These are phyloP conservation scores for Wickerhamomyces alni DNA, from an alignment of 805 yeast species.

Conservation along the genomic window DNA sequence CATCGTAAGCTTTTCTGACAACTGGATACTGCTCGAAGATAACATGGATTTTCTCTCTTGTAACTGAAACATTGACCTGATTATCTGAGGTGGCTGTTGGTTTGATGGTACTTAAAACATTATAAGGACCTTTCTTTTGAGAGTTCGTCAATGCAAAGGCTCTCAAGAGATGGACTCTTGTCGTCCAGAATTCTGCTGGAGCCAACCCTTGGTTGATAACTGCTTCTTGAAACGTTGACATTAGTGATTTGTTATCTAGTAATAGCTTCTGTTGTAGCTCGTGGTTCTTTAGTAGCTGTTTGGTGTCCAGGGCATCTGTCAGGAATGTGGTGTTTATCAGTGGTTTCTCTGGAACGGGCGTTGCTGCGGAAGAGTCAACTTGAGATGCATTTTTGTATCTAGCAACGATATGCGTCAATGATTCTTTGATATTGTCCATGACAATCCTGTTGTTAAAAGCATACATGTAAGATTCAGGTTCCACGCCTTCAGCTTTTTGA, in stretches of 20 bases:
- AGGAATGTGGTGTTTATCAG: slow-evolving; percentile 31
- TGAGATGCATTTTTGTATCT: slow-evolving; percentile 41
- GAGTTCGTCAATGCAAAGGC: slow-evolving; percentile 80
- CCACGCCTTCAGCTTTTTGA: slow-evolving; percentile 29
- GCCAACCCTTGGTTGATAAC: slow-evolving; percentile 74
- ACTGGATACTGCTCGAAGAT: slow-evolving; percentile 92
- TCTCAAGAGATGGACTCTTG: slow-evolving; percentile 70
- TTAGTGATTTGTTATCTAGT: slow-evolving; percentile 59
- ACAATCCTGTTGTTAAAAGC: slow-evolving; percentile 67
- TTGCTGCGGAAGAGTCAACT: slow-evolving; percentile 14
- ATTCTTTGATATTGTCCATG: slow-evolving; percentile 67
- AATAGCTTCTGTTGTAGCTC: slow-evolving; percentile 76
- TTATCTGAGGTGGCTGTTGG: slow-evolving; percentile 92
- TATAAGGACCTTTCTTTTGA: slow-evolving; percentile 89
- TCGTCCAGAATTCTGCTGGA: slow-evolving; percentile 82
- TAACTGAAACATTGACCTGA: slow-evolving; percentile 86
- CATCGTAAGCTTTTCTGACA: slow-evolving; percentile 82
- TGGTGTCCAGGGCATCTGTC: slow-evolving; percentile 46
- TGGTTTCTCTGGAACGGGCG: slow-evolving; percentile 21
- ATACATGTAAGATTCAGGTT: slow-evolving; percentile 33
- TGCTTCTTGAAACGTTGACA: slow-evolving; percentile 78
- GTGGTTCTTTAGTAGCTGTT: slow-evolving; percentile 59
- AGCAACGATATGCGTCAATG: slow-evolving; percentile 63
- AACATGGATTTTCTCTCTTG: slow-evolving; percentile 83
- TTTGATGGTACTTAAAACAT: slow-evolving; percentile 86